phyloP scores from a whole-genome alignment of 148 eudicot species.

The Vaccinium corymbosum region DNA sequence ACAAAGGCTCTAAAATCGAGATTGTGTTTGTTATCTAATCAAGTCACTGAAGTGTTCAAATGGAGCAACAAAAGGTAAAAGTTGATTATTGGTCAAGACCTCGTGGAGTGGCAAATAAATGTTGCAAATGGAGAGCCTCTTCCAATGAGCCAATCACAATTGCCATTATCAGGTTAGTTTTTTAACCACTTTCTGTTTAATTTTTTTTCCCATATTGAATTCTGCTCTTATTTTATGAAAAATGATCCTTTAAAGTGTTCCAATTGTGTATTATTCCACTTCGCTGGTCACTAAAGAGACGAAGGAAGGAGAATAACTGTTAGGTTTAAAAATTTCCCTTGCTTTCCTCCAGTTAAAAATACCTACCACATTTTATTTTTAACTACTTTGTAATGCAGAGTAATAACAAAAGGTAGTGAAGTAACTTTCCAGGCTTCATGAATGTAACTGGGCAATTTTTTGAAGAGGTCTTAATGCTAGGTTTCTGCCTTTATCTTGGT shows the following conservation, averaged over 20 bases:
- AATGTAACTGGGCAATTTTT: constrained; percentile 4
- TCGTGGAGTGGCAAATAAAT: constrained; percentile 98
- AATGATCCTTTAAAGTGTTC: background rate
- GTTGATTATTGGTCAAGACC: constrained; percentile 94
- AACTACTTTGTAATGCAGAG: background rate
- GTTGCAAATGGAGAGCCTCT: constrained; percentile 97
- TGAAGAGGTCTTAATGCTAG: background rate
- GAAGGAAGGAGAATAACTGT: background rate
- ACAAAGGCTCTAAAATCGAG: too few species aligned
- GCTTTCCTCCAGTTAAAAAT: background rate
- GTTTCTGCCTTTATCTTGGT: background rate
- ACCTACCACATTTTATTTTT: background rate
- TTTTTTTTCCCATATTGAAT: background rate
- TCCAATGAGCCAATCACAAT: constrained; percentile 74
- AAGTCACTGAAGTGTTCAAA: too few species aligned
- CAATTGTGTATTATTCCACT: background rate
- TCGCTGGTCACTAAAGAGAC: background rate
- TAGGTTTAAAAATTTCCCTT: background rate
- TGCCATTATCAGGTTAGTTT: constrained; percentile 75
- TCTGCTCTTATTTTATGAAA: background rate
- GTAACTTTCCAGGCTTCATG: background rate
- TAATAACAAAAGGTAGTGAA: background rate
- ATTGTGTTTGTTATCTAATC: too few species aligned
- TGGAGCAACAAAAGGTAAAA: too few species aligned
- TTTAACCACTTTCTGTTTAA: background rate